phyloP scores from a whole-genome alignment of 2,329 filamentous ascomycete species.

The Sarocladium brachiariae region DNA sequence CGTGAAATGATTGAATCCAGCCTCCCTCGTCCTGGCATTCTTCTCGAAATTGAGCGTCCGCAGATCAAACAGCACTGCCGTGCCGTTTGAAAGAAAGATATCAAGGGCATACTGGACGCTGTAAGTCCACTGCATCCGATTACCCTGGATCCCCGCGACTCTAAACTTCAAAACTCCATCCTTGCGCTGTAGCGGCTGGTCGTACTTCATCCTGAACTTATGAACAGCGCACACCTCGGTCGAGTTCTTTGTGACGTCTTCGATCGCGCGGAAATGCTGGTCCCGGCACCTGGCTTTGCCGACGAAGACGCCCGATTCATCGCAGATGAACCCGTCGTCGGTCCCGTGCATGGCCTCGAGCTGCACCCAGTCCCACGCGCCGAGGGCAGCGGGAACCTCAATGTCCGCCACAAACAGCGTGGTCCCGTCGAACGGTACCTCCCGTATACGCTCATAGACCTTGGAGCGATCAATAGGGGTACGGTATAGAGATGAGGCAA shows the following conservation, averaged over 20 bases:
- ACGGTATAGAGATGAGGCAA: not conserved
- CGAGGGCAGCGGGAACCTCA: not conserved
- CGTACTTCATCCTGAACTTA: not conserved
- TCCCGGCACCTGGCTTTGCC: not conserved
- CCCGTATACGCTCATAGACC: not conserved
- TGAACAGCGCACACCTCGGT: not conserved
- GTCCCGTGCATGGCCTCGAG: not conserved
- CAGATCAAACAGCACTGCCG: not conserved
- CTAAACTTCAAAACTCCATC: not conserved
- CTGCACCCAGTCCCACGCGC: not conserved
- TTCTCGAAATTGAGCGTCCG: not conserved
- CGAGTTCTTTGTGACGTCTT: not conserved
- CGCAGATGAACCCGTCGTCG: not conserved
- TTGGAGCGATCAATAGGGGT: not conserved
- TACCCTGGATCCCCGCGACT: not conserved
- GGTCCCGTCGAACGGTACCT: not conserved
- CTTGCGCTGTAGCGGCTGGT: not conserved
- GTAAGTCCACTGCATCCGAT: not conserved
- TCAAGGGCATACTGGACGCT: not conserved
- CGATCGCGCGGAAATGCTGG: not conserved
- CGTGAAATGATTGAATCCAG: not conserved
- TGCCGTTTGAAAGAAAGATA: not conserved
- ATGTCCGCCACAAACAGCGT: not conserved
- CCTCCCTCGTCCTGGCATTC: not conserved
- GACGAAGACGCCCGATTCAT: not conserved